A percentile compares a stretch with the other conserved stretches of the same genome.
phyloP scores from a whole-genome alignment of 306 rosid species.

The Fragaria ananassa region DNA sequence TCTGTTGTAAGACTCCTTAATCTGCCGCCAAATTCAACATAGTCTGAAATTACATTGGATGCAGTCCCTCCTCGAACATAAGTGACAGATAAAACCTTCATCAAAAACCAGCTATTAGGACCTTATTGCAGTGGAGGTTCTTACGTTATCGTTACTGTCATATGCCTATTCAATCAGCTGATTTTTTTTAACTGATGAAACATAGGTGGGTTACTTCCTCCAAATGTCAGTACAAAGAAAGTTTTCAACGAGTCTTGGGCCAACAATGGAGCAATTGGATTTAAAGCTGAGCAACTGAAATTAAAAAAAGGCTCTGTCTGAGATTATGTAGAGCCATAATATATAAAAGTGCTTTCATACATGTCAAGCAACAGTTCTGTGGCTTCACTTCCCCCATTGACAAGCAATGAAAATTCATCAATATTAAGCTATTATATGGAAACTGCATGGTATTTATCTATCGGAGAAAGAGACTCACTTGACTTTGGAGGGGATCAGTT shows the following conservation, averaged over 20 bases:
- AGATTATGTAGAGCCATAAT: neutral
- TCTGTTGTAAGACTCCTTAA: conserved; percentile 66
- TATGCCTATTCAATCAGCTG: conserved; percentile 4
- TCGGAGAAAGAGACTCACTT: conserved; percentile 26
- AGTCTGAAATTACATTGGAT: conserved; percentile 46
- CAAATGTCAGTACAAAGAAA: neutral
- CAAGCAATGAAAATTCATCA: neutral
- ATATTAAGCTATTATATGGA: neutral
- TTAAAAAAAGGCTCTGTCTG: neutral
- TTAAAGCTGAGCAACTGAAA: neutral
- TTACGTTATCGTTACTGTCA: neutral
- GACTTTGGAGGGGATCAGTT: conserved; percentile 58
- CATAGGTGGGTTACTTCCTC: neutral
- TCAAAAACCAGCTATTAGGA: conserved; percentile 19
- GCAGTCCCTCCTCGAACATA: conserved; percentile 55
- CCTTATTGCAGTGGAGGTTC: neutral
- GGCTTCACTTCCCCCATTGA: neutral
- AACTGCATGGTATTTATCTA: neutral
- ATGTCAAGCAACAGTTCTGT: neutral
- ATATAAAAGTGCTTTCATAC: neutral
- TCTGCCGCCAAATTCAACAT: conserved; percentile 64
- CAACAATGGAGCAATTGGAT: neutral
- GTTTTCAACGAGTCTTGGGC: neutral
- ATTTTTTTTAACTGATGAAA: neutral
- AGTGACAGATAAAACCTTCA: conserved; percentile 59